Conservation (phyloP, 2,329 filamentous ascomycete genomes). For the Chlorencoelia australis region DNA sequence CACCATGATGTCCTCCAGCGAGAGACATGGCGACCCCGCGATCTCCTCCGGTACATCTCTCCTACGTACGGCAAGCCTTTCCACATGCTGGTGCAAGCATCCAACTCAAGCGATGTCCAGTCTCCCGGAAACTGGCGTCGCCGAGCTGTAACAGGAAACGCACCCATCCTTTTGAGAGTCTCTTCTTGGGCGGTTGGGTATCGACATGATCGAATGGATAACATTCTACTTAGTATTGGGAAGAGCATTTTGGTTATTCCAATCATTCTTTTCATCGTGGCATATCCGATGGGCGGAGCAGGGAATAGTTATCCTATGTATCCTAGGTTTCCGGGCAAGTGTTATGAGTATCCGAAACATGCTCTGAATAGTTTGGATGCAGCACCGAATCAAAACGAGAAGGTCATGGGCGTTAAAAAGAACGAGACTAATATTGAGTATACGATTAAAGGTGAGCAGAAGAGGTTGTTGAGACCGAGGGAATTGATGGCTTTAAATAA, state of each 20-base stretch:
- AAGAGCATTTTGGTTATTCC: conserved; percentile 5
- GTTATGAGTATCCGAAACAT: conserved; percentile 10
- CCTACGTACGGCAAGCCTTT: conserved; percentile 6
- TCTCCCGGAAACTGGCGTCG: conserved; percentile 6
- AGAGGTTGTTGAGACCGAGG: conserved; percentile 5
- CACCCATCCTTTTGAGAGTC: conserved; percentile 4
- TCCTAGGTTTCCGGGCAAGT: conserved; percentile 2
- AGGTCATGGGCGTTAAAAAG: background rate
- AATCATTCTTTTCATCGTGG: conserved; percentile 2
- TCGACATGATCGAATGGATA: background rate
- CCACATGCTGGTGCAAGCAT: conserved; percentile 8
- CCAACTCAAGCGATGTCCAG: conserved; percentile 1
- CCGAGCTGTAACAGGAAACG: conserved; percentile 3
- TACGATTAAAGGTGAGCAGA: conserved; percentile 2
- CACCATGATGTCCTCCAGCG: conserved; percentile 5
- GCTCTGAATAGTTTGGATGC: conserved; percentile 6
- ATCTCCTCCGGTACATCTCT: conserved; percentile 7
- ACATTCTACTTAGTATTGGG: conserved; percentile 2
- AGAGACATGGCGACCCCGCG: conserved; percentile 7
- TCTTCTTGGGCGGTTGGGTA: conserved; percentile 8
- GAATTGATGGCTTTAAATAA: conserved; percentile 5
- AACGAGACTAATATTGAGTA: conserved; percentile 4
- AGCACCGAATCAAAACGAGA: conserved; percentile 1
- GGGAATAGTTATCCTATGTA: background rate
- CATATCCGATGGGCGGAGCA: conserved; percentile 2